These are phyloP conservation scores for Neurospora sp. DNA, from an alignment of 2,329 filamentous ascomycete species.

Conservation along the genomic window DNA sequence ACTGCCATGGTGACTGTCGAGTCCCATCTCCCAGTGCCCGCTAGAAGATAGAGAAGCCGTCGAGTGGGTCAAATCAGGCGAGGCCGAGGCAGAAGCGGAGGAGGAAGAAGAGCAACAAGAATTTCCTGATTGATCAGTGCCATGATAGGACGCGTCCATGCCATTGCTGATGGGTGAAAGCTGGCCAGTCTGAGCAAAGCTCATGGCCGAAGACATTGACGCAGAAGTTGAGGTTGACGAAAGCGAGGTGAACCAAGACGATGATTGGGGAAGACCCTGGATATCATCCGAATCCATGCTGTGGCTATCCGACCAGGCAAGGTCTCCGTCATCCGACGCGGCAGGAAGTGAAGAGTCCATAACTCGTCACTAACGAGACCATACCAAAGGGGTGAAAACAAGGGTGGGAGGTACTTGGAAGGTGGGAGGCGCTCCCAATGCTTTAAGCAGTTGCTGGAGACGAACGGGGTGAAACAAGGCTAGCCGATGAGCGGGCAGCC, in stretches of 20 bases:
- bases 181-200: slow-evolving; percentile 32
- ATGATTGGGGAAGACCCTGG: slow-evolving; percentile 24
- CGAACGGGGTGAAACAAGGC: not conserved
- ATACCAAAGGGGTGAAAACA: slow-evolving; percentile 24
- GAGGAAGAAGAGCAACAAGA: slow-evolving; percentile 11
- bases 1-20: not conserved
- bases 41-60: slow-evolving; percentile 37
- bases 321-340: slow-evolving; percentile 30
- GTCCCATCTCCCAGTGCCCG: slow-evolving; percentile 34
- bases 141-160: slow-evolving; percentile 27
- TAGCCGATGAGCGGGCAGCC: not conserved
- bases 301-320: slow-evolving; percentile 36
- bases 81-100: slow-evolving; percentile 23
- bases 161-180: slow-evolving; percentile 44
- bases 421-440: not conserved
- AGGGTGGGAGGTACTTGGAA: not conserved
- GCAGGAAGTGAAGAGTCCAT: slow-evolving; percentile 38
- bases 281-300: slow-evolving; percentile 35
- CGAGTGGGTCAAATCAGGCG: slow-evolving; percentile 34
- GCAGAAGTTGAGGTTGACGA: slow-evolving; percentile 21
- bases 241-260: slow-evolving; percentile 25
- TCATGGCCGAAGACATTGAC: slow-evolving; percentile 21
- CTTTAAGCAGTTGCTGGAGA: not conserved
- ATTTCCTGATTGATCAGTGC: slow-evolving; percentile 4
- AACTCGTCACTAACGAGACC: slow-evolving; percentile 32